A percentile compares a stretch with the other conserved stretches of the same genome.
These are phyloP conservation scores for Talaromyces sp. DNA, from an alignment of 2,329 filamentous ascomycete species.

Conservation along the genomic window DNA sequence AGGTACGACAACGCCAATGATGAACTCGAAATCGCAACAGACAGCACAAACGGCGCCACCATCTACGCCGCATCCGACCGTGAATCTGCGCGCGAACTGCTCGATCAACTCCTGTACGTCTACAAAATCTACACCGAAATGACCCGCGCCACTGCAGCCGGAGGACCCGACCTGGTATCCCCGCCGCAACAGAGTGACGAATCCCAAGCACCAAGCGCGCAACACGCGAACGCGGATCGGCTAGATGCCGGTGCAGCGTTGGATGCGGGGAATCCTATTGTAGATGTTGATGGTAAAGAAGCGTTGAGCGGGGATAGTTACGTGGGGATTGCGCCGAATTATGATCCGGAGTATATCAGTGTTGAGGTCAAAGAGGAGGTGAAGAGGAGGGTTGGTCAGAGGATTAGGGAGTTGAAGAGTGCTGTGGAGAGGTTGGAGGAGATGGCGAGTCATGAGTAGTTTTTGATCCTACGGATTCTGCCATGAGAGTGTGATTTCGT, in stretches of 20 bases:
- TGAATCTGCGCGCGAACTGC: conserved; percentile 42
- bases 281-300: background rate
- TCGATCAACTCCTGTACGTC: conserved; percentile 34
- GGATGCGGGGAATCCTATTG: conserved; percentile 1
- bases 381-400: conserved; percentile 39
- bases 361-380: conserved; percentile 38
- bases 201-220: conserved; percentile 2
- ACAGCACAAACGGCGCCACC: conserved; percentile 42
- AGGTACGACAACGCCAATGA: conserved; percentile 43
- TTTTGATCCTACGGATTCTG: too few relatives aligned
- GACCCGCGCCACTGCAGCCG: conserved; percentile 4
- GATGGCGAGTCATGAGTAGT: conserved; percentile 32
- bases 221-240: conserved; percentile 9
- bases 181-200: background rate
- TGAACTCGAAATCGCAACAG: conserved; percentile 47
- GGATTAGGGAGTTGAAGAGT: conserved; percentile 44
- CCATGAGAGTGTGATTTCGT: too few relatives aligned
- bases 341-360: conserved; percentile 27
- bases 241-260: conserved; percentile 6
- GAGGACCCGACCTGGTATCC: background rate
- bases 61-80: conserved; percentile 45
- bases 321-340: conserved; percentile 25
- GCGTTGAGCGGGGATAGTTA: conserved; percentile 1
- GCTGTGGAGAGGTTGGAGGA: conserved; percentile 41
- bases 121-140: conserved; percentile 32